Evolutionary conservation across 2,329 filamentous ascomycete genomes (phyloP).

Genomic region (Aspergillus sp.): DNA sequence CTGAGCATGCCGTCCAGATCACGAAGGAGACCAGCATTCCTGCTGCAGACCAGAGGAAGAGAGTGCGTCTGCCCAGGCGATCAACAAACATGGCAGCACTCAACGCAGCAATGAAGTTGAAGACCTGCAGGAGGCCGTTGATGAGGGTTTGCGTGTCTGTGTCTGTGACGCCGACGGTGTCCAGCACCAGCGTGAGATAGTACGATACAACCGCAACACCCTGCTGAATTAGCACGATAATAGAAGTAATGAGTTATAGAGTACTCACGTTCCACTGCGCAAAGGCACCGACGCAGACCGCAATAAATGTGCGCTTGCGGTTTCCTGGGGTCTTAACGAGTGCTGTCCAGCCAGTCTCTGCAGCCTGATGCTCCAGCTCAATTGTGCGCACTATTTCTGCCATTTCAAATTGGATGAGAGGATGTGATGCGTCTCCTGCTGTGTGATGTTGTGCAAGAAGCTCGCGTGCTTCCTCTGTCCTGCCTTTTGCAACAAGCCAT

Average conservation of each 20-base stretch:
- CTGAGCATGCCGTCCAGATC: slow-evolving; percentile 44
- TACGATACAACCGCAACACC: not conserved
- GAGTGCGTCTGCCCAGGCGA: slow-evolving; percentile 21
- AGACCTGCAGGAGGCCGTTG: slow-evolving; percentile 34
- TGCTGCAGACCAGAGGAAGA: slow-evolving; percentile 33
- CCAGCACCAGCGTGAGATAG: slow-evolving; percentile 29
- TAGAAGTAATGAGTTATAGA: no score
- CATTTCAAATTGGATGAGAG: slow-evolving; percentile 27
- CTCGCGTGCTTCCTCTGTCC: slow-evolving; percentile 17
- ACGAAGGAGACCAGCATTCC: slow-evolving; percentile 48
- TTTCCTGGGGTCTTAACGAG: not conserved
- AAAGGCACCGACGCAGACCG: slow-evolving; percentile 15
- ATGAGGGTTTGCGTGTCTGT: slow-evolving; percentile 39
- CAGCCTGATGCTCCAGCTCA: slow-evolving; percentile 3
- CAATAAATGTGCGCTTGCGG: slow-evolving; percentile 26
- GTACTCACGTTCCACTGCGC: slow-evolving; percentile 27
- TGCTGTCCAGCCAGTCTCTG: not conserved
- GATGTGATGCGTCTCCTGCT: slow-evolving; percentile 16
- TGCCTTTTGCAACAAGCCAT: slow-evolving; percentile 27
- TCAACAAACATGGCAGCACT: slow-evolving; percentile 23
- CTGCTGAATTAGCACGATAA: no score
- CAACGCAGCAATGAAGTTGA: slow-evolving; percentile 22
- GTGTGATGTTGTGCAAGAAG: slow-evolving; percentile 24
- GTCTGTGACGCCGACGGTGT: slow-evolving; percentile 37
- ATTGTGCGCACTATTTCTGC: slow-evolving; percentile 23